phyloP scores from a whole-genome alignment of 1,139 yeast genomes.

The Diutina pseudorugosa region DNA sequence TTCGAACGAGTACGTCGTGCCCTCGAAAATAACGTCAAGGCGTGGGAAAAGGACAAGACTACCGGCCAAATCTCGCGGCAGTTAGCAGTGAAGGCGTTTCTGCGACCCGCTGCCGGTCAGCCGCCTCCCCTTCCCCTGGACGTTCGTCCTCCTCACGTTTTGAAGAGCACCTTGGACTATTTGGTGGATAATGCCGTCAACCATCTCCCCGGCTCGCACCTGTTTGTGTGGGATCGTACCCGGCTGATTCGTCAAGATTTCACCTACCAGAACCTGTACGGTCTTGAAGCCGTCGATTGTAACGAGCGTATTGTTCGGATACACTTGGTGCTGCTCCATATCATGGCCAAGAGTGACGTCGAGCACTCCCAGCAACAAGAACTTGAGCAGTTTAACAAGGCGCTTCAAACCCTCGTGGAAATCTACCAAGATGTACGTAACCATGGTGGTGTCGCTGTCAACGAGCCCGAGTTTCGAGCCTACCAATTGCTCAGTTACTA shows the following conservation, averaged over 20 bases:
- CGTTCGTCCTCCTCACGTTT: constrained; percentile 81
- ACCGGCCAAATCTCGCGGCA: constrained; percentile 52
- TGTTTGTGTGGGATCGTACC: constrained; percentile 98
- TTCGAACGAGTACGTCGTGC: constrained; percentile 86
- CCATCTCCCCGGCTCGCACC: constrained; percentile 71
- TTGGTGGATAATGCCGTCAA: constrained; percentile 52
- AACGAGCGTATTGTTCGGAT: constrained; percentile 86
- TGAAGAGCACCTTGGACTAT: constrained; percentile 55
- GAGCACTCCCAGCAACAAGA: constrained; percentile 94
- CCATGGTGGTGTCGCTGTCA: constrained; percentile 57
- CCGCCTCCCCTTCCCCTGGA: constrained; percentile 97
- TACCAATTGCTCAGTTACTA: constrained; percentile 73
- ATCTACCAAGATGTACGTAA: constrained; percentile 73
- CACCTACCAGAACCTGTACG: constrained; percentile 87
- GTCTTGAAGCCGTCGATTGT: constrained; percentile 89
- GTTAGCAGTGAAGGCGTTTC: constrained; percentile 82
- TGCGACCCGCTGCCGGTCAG: constrained; percentile 97
- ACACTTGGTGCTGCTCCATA: constrained; percentile 71
- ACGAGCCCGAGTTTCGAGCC: constrained; percentile 90
- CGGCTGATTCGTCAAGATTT: constrained; percentile 95
- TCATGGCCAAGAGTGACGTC: constrained; percentile 68
- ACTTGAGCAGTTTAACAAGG: constrained; percentile 85
- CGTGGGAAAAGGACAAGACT: constrained; percentile 56
- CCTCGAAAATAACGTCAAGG: constrained; percentile 76
- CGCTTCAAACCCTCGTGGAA: constrained; percentile 80